Evolutionary conservation across 2,329 filamentous ascomycete species (phyloP).

Genomic region (Fusarium pseudograminearum): DNA sequence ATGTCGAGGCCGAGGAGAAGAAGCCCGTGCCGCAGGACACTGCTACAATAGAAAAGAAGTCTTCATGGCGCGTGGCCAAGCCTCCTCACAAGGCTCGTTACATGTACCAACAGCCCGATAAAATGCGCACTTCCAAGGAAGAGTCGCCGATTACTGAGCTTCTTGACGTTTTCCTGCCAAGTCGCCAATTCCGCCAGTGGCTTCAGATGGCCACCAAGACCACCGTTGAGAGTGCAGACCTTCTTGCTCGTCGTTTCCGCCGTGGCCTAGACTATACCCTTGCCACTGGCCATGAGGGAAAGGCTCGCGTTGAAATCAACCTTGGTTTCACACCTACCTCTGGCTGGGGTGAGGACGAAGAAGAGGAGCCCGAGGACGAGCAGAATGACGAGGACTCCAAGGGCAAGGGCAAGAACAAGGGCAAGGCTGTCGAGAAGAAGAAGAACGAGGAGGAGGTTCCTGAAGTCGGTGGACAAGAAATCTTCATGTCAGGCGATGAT

Average conservation of each 20-base stretch:
- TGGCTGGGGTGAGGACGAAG: slow-evolving; percentile 83
- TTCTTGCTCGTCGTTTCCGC: slow-evolving; percentile 89
- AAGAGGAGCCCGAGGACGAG: slow-evolving; percentile 53
- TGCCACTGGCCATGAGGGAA: slow-evolving; percentile 83
- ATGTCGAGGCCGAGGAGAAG: slow-evolving; percentile 75
- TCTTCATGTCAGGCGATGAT: slow-evolving; percentile 94
- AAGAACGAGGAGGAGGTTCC: slow-evolving; percentile 53
- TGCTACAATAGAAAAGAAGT: slow-evolving; percentile 67
- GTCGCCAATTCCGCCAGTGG: slow-evolving; percentile 89
- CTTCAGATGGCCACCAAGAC: slow-evolving; percentile 84
- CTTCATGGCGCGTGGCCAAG: slow-evolving; percentile 79
- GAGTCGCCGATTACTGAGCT: slow-evolving; percentile 79
- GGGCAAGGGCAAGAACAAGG: slow-evolving; percentile 49
- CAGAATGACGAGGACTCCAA: slow-evolving; percentile 43
- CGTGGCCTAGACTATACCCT: slow-evolving; percentile 91
- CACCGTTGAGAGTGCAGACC: slow-evolving; percentile 76
- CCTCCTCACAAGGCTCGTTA: slow-evolving; percentile 97
- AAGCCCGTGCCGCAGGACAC: slow-evolving; percentile 60
- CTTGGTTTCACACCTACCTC: slow-evolving; percentile 85
- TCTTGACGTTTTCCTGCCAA: slow-evolving; percentile 84
- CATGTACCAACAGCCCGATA: slow-evolving; percentile 76
- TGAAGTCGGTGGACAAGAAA: slow-evolving; percentile 81
- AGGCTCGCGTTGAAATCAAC: slow-evolving; percentile 86
- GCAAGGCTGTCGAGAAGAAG: slow-evolving; percentile 25
- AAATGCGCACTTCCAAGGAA: slow-evolving; percentile 54